Percentiles rank a stretch among this genome's conserved stretches.
These are phyloP conservation scores for Epichloe uncinata DNA, from an alignment of 2,329 filamentous ascomycete genomes.

Conservation along the genomic window DNA sequence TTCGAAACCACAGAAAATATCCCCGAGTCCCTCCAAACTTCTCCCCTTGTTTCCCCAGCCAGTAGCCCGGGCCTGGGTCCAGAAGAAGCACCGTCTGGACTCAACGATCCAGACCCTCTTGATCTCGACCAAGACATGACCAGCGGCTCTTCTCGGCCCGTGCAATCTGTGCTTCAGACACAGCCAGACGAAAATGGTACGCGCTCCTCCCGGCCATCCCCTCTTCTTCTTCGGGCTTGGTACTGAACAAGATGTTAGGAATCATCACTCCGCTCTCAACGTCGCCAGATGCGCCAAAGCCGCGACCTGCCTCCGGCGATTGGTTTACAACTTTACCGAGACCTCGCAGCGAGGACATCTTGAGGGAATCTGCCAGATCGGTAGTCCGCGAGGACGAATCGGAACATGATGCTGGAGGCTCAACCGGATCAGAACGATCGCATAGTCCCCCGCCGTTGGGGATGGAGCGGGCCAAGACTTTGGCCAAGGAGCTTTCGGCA, in stretches of 20 bases:
- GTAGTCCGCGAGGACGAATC: slow-evolving; percentile 22
- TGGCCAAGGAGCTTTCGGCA: slow-evolving; percentile 76
- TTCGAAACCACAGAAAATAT: slow-evolving; percentile 91
- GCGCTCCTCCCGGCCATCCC: background rate
- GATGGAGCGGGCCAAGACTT: slow-evolving; percentile 64
- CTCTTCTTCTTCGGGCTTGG: background rate
- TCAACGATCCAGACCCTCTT: slow-evolving; percentile 59
- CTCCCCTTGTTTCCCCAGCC: slow-evolving; percentile 81
- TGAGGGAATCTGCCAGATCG: slow-evolving; percentile 32
- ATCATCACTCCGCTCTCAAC: slow-evolving; percentile 39
- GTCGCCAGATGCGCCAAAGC: slow-evolving; percentile 35
- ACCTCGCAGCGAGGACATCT: slow-evolving; percentile 42
- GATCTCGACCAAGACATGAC: slow-evolving; percentile 40
- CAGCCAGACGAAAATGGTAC: slow-evolving; percentile 18
- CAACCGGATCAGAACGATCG: slow-evolving; percentile 41
- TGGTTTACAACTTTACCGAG: slow-evolving; percentile 32
- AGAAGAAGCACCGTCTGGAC: slow-evolving; percentile 18
- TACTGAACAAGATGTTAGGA: slow-evolving; percentile 17
- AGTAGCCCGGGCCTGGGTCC: slow-evolving; percentile 58
- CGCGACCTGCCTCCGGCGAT: slow-evolving; percentile 35
- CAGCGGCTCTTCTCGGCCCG: slow-evolving; percentile 28
- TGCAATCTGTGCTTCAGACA: slow-evolving; percentile 27
- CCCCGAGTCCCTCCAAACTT: slow-evolving; percentile 88
- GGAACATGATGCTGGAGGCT: slow-evolving; percentile 20
- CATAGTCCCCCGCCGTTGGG: slow-evolving; percentile 67